phyloP scores from a whole-genome alignment of 139 green algal genomes.

The Closterium sp. region DNA sequence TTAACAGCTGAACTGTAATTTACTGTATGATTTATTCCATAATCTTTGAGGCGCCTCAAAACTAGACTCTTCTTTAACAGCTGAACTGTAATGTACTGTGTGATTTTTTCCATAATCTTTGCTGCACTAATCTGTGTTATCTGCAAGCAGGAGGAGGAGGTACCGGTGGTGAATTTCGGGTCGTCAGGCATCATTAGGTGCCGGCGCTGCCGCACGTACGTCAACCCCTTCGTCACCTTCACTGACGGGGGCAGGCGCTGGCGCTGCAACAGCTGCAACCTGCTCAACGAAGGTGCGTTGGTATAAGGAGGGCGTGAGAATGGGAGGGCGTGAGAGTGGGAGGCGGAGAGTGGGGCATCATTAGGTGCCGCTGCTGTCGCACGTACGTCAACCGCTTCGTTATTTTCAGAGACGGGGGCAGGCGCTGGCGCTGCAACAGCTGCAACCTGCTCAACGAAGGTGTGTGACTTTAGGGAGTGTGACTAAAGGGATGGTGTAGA shows the following conservation, averaged over 20 bases:
- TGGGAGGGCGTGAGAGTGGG: constrained; percentile 50
- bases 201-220: constrained; percentile 92
- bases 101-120: neutral
- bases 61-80: neutral
- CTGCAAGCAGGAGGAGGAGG: constrained; percentile 48
- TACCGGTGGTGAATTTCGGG: constrained; percentile 78
- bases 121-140: too few relatives aligned
- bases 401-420: constrained; percentile 82
- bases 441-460: constrained; percentile 84
- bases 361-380: constrained; percentile 92
- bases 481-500: too few relatives aligned
- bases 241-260: constrained; percentile 84
- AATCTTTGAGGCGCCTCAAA: neutral
- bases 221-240: constrained; percentile 96
- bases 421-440: constrained; percentile 88
- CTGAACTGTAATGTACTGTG: neutral
- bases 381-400: constrained; percentile 99
- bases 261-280: constrained; percentile 88
- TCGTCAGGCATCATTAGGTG: constrained; percentile 88
- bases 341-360: constrained; percentile 76
- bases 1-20: too few relatives aligned
- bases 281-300: constrained; percentile 77
- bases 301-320: constrained; percentile 33
- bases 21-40: too few relatives aligned
- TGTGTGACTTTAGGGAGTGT: too few relatives aligned